Percentiles rank a stretch among this genome's conserved stretches.
These are phyloP conservation scores for Backusella tarrabulga DNA, from an alignment of 192 early-diverging fungal species.

Conservation along the genomic window DNA sequence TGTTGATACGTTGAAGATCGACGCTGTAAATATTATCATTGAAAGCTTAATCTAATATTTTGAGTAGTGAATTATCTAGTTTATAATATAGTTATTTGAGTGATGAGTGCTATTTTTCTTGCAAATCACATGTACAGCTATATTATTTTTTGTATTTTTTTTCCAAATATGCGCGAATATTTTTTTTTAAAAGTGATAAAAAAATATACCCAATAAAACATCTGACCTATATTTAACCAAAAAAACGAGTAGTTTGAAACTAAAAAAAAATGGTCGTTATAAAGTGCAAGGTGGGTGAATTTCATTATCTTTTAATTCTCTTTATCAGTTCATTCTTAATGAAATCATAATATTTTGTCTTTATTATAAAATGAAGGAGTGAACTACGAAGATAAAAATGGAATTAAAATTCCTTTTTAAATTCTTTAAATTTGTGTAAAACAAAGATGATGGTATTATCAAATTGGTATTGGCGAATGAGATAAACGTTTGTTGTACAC, in stretches of 20 bases:
- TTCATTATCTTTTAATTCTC: not conserved
- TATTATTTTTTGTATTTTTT: not conserved
- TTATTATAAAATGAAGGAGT: not conserved
- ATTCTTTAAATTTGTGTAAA: not conserved
- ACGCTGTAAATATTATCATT: not conserved
- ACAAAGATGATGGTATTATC: not conserved
- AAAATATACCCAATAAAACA: not conserved
- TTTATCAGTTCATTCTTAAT: not conserved
- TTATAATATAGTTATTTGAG: no score
- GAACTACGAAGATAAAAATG: not conserved
- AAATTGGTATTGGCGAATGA: not conserved
- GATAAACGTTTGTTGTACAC: conserved; percentile 1
- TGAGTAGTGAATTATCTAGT: no score
- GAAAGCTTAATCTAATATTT: not conserved
- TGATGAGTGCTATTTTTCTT: not conserved
- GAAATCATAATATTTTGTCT: not conserved
- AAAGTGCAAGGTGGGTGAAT: not conserved
- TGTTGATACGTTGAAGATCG: no score
- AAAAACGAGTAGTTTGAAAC: not conserved
- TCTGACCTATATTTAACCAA: conserved; percentile 5
- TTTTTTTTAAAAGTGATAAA: not conserved
- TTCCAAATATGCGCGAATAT: not conserved
- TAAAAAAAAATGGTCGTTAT: not conserved
- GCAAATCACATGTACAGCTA: not conserved
- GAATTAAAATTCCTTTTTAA: conserved; percentile 4